A percentile compares a stretch with the other conserved stretches of the same genome.
Conservation (phyloP, 169 alveolate genomes). For the Cryptosporidium sp. region DNA sequence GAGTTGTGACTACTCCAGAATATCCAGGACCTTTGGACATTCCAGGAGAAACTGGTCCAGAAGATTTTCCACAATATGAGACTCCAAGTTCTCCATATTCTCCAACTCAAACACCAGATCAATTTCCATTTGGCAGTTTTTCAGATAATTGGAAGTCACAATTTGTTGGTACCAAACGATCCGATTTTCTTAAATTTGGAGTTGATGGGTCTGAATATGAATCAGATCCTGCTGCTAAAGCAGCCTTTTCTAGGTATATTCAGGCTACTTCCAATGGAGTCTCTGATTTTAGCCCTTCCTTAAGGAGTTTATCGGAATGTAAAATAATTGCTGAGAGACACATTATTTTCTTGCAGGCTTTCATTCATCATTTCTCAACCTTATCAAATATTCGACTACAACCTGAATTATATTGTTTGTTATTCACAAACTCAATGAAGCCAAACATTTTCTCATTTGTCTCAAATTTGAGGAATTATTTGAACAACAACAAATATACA, state of each 20-base stretch:
- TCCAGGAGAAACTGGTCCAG: neutral
- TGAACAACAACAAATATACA: neutral
- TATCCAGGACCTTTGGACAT: no score
- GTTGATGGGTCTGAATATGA: neutral
- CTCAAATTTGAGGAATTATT: neutral
- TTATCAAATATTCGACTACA: neutral
- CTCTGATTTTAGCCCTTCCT: neutral
- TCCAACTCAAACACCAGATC: neutral
- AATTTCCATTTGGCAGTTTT: no score
- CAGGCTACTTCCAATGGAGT: conserved; percentile 12
- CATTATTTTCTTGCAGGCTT: conserved; percentile 9
- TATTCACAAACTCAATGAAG: conserved; percentile 9
- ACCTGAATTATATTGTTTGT: neutral
- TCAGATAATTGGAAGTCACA: no score
- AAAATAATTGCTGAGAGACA: neutral
- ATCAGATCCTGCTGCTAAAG: neutral
- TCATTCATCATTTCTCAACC: neutral
- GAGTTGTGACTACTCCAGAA: no score
- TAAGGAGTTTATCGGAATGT: neutral
- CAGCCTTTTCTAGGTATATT: neutral
- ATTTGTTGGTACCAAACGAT: neutral
- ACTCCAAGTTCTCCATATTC: neutral
- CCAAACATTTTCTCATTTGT: neutral
- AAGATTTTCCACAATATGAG: neutral
- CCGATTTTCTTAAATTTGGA: neutral